A percentile compares a stretch with the other conserved stretches of the same genome.
These are phyloP conservation scores for Aspergillus nidulans DNA, from an alignment of 495 filamentous ascomycete genomes.

Conservation along the genomic window DNA sequence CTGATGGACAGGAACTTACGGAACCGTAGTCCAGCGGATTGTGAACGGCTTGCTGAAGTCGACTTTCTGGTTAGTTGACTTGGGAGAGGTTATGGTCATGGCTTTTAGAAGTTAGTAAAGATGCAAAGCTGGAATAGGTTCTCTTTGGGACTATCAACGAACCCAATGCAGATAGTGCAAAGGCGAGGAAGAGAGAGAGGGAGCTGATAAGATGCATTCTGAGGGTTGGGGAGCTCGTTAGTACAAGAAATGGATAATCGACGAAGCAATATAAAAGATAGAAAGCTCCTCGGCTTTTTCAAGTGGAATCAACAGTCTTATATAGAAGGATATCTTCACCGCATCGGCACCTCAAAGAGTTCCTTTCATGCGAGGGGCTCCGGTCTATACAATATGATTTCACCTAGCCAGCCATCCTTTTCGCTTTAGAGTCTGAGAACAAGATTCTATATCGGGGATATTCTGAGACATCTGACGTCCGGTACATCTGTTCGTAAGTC, in stretches of 20 bases:
- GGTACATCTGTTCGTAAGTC: neutral
- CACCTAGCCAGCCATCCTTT: neutral
- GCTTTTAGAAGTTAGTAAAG: slow-evolving; percentile 12
- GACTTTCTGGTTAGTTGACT: slow-evolving; percentile 9
- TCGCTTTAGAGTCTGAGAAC: neutral
- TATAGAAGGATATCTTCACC: neutral
- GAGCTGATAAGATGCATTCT: slow-evolving; percentile 22
- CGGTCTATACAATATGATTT: slow-evolving; percentile 13
- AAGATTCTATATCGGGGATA: neutral
- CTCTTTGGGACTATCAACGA: neutral
- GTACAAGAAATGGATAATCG: neutral
- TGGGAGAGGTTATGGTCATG: slow-evolving; percentile 17
- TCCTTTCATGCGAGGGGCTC: slow-evolving; percentile 20
- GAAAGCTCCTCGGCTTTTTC: neutral
- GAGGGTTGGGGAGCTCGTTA: neutral
- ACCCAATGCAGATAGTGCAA: slow-evolving; percentile 23
- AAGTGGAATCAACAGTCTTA: neutral
- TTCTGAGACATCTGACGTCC: neutral
- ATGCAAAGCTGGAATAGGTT: slow-evolving; percentile 8
- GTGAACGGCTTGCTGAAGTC: slow-evolving; percentile 23
- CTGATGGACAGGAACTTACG: slow-evolving; percentile 7
- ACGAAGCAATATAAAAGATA: slow-evolving; percentile 1
- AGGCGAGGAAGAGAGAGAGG: slow-evolving; percentile 18
- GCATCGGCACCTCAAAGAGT: slow-evolving; percentile 9
- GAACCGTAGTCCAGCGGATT: slow-evolving; percentile 16